These are phyloP conservation scores for Fagus sylvatica DNA, from an alignment of 306 rosid species.

Conservation along the genomic window DNA sequence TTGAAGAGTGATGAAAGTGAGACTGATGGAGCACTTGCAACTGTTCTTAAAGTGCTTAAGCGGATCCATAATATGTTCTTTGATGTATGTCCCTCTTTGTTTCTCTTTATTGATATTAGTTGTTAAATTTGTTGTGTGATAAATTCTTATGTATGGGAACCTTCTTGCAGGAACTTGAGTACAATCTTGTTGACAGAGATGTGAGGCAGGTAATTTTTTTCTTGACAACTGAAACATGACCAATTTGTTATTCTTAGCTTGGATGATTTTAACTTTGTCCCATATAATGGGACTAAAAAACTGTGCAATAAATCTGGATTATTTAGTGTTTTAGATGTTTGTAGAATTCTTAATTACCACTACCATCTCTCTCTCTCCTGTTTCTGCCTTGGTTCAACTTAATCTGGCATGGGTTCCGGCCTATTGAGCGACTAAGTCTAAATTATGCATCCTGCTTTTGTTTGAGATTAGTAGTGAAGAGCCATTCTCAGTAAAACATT, in stretches of 20 bases:
- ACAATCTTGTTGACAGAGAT: slow-evolving; percentile 55
- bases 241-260: background rate
- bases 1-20: slow-evolving; percentile 74
- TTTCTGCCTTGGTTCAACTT: background rate
- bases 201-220: slow-evolving; percentile 70
- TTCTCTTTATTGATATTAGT: slow-evolving; percentile 1
- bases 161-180: slow-evolving; percentile 57
- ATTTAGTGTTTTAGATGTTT: background rate
- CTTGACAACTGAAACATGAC: background rate
- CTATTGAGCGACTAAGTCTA: background rate
- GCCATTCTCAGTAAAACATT: background rate
- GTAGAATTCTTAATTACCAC: background rate
- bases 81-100: slow-evolving; percentile 50
- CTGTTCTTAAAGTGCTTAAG: slow-evolving; percentile 70
- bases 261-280: background rate
- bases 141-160: slow-evolving; percentile 24
- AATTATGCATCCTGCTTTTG: background rate
- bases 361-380: background rate
- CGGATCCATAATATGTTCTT: slow-evolving; percentile 64
- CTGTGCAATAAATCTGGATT: background rate
- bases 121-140: slow-evolving; percentile 26
- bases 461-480: background rate
- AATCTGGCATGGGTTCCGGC: background rate
- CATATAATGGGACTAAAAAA: background rate
- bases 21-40: slow-evolving; percentile 76